Evolutionary conservation across 352 stramenopile genomes (phyloP).

Genomic region (Phytophthora meadii): DNA sequence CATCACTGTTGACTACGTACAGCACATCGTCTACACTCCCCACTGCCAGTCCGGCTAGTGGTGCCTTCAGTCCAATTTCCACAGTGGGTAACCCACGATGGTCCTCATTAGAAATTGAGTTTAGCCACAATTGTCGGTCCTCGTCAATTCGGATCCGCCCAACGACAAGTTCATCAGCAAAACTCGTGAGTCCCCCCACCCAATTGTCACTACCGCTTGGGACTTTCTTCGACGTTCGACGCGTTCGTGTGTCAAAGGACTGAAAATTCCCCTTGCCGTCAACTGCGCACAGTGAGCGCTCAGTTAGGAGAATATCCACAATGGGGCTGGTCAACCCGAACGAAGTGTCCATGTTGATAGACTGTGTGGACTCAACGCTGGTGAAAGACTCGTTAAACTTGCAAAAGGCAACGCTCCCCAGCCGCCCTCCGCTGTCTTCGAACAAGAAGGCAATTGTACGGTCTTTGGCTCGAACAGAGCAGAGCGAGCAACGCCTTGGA

Average conservation of each 20-base stretch:
- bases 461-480: constrained; percentile 24
- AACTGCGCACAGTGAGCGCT: constrained; percentile 25
- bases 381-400: constrained; percentile 36
- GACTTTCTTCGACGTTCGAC: constrained; percentile 27
- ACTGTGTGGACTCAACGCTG: constrained; percentile 9
- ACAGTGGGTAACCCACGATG: constrained; percentile 34
- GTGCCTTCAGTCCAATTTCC: background rate
- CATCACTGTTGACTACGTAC: constrained; percentile 32
- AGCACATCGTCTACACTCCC: constrained; percentile 32
- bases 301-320: constrained; percentile 27
- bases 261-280: constrained; percentile 26
- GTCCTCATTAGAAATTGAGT: constrained; percentile 43
- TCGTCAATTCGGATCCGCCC: constrained; percentile 4
- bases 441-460: constrained; percentile 29
- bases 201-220: constrained; percentile 6
- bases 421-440: background rate
- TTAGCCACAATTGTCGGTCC: constrained; percentile 3
- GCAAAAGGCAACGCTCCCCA: constrained; percentile 26
- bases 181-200: constrained; percentile 22
- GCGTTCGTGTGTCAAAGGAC: constrained; percentile 30
- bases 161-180: constrained; percentile 33
- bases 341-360: constrained; percentile 15
- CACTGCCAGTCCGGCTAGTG: background rate
- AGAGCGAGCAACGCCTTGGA: constrained; percentile 18
- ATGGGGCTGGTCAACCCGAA: constrained; percentile 19